Evolutionary conservation across 176 grass and related monocot genomes (phyloP), one percentile per base, ranked within the genome.

Genomic region (Oropetium thomaeum): DNA sequence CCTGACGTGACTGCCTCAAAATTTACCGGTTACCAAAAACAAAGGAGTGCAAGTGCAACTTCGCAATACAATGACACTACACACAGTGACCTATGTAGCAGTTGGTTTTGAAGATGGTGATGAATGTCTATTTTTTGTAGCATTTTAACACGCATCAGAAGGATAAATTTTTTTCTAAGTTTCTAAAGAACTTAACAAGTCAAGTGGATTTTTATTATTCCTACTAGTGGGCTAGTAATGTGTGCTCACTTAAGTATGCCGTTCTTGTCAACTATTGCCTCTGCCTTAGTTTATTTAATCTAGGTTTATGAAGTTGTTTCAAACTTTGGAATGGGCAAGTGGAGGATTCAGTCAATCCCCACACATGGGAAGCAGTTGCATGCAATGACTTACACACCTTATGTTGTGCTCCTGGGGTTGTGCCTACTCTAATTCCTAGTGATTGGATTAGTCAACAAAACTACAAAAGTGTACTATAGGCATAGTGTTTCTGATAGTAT

Each of bases 261-360:
- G 53, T 74, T 29, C 16, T 62, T 53, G 42, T 68, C 17, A 79
- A 87, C 16, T 11, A 17, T 79, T 19, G 15, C 38, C 64, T 53
- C 68, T 43, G 52, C 27, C 62, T 44, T 67, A 55, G 74, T 78
- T 79, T 54, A 27, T 68, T 87, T 17, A 27, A 33, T 42, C 43
- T 84, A 42, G 26, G 51, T 71, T 71, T 62, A 14, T 71, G 20
- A 51, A 76, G 42, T 41, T 15, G 42, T 77, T 83, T 83, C n/a
- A 5, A 83, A 69, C 51, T 74, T 55, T 52, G 80, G 45, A 87
- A 65, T 38, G 55, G 31, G 67, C 58, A 74, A 79, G 74, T 79
- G 42, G 52, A 37, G n/a, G 20, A 17, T 76, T 14, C 58, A 71
- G 25, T 88, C 27, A 62, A 44, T 52, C 42, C 20, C 58, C 66